These are phyloP conservation scores for Aschersonia sp. DNA, from an alignment of 2,329 filamentous ascomycete species.

Conservation along the genomic window DNA sequence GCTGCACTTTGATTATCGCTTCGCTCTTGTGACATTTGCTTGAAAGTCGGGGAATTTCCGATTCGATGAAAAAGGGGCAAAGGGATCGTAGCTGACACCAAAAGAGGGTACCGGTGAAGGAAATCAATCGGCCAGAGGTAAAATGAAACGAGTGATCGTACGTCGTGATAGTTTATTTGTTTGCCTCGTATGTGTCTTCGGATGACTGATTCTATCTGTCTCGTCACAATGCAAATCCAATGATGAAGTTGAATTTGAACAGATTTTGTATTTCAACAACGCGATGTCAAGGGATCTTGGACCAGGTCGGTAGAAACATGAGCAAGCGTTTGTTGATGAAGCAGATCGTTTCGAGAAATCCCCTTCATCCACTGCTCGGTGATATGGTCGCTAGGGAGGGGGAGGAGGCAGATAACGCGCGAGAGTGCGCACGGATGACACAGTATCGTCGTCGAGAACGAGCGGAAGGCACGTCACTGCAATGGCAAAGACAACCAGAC, in stretches of 20 bases:
- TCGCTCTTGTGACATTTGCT: not conserved
- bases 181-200: too few relatives aligned
- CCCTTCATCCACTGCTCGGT: not conserved
- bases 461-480: not conserved
- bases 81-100: constrained; percentile 9
- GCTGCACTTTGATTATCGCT: too few relatives aligned
- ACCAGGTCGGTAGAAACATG: not conserved
- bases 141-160: constrained; percentile 44
- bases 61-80: constrained; percentile 3
- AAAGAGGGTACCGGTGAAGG: constrained; percentile 7
- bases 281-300: not conserved
- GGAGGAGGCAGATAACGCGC: constrained; percentile 13
- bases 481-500: not conserved
- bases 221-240: constrained; percentile 9
- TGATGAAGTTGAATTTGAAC: not conserved
- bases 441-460: not conserved
- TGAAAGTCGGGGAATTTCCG: not conserved
- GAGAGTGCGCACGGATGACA: not conserved
- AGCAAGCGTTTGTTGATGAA: not conserved
- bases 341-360: not conserved
- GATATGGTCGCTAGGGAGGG: constrained; percentile 8
- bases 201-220: too few relatives aligned
- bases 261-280: not conserved
- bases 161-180: too few relatives aligned
- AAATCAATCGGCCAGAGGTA: constrained; percentile 10